A percentile compares a stretch with the other conserved stretches of the same genome.
Evolutionary conservation across 2,329 filamentous ascomycete species (phyloP).

Genomic region (Thermoascus crustaceus): DNA sequence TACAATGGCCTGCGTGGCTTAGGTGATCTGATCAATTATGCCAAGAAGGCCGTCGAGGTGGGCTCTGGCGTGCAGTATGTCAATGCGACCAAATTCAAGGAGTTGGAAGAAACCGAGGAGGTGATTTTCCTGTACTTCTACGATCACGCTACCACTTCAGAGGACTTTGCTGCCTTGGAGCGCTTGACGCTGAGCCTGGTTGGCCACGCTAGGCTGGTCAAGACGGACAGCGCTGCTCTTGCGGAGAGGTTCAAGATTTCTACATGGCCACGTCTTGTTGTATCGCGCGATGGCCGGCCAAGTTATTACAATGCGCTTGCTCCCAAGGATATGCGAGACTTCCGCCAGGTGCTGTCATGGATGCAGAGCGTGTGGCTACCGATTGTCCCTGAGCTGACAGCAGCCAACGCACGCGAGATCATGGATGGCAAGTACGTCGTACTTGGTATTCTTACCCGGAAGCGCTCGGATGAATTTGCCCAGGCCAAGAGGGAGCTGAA

Average conservation of each 20-base stretch:
- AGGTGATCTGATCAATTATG: constrained; percentile 80
- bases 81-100: constrained; percentile 64
- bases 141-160: constrained; percentile 83
- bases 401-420: constrained; percentile 83
- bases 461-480: constrained; percentile 69
- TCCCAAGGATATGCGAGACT: constrained; percentile 87
- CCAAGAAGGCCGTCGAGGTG: constrained; percentile 75
- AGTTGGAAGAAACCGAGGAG: constrained; percentile 83
- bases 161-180: constrained; percentile 86
- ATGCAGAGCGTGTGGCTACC: constrained; percentile 96
- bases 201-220: constrained; percentile 85
- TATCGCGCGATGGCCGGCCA: constrained; percentile 79
- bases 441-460: constrained; percentile 74
- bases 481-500: constrained; percentile 82
- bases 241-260: constrained; percentile 85
- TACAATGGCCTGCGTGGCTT: constrained; percentile 87
- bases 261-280: constrained; percentile 89
- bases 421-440: constrained; percentile 96
- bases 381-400: constrained; percentile 87
- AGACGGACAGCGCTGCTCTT: constrained; percentile 70
- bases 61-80: constrained; percentile 73
- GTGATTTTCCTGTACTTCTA: constrained; percentile 98
- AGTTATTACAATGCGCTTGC: constrained; percentile 84
- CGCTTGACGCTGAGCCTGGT: constrained; percentile 80
- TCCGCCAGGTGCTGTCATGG: constrained; percentile 72